phyloP scores from a whole-genome alignment of 176 grass and related monocot genomes.

The Aegilops bicornis region DNA sequence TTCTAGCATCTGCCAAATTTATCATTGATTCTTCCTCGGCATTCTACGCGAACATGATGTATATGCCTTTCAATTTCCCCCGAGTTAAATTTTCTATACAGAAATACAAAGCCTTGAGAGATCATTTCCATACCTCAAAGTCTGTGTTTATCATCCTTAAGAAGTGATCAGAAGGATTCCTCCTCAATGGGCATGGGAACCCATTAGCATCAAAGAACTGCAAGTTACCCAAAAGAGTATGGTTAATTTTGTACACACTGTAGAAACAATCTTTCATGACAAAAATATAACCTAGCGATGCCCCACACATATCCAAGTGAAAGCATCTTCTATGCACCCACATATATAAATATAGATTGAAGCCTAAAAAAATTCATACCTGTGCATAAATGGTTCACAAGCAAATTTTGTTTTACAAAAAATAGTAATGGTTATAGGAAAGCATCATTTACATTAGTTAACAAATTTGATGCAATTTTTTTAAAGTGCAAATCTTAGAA shows the following conservation, averaged over 20 bases:
- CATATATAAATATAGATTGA: not conserved
- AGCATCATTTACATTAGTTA: not conserved
- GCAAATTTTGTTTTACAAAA: not conserved
- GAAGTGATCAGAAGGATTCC: constrained; percentile 66
- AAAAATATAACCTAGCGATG: not conserved
- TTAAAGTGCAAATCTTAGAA: not conserved
- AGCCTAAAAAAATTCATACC: constrained; percentile 4
- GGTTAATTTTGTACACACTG: not conserved
- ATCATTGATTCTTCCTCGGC: not conserved
- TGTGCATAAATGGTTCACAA: not conserved
- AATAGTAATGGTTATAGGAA: not conserved
- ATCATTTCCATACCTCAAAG: constrained; percentile 42
- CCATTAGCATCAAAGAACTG: constrained; percentile 67
- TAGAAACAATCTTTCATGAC: not conserved
- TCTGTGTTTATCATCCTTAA: constrained; percentile 67
- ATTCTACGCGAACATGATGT: not conserved
- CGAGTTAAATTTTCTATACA: not conserved
- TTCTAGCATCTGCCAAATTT: not conserved
- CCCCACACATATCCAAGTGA: not conserved
- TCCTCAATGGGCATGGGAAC: constrained; percentile 54
- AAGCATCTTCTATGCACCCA: not conserved
- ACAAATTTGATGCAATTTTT: not conserved
- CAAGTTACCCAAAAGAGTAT: not conserved
- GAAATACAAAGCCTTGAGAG: not conserved
- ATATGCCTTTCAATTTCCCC: not conserved